Conservation (phyloP, 2,329 filamentous ascomycete genomes). For the Fusarium metavorans region DNA sequence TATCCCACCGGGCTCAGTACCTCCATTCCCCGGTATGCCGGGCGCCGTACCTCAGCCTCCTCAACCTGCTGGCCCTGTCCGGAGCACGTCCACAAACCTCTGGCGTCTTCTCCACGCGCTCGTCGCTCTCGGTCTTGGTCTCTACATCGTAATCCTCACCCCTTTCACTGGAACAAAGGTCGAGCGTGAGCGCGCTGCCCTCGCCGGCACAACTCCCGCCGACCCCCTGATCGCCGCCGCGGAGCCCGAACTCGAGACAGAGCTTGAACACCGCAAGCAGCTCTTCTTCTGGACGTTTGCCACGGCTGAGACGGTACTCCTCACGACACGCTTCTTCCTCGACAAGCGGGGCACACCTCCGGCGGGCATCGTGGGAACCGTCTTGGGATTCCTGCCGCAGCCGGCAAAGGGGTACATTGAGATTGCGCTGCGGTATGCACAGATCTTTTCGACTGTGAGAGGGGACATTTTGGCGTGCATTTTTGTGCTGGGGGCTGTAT, state of each 20-base stretch:
- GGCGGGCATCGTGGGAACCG: conserved; percentile 72
- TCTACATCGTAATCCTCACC: conserved; percentile 77
- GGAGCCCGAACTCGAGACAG: conserved; percentile 45
- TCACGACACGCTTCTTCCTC: conserved; percentile 77
- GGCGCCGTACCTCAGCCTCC: conserved; percentile 52
- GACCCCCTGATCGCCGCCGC: conserved; percentile 37
- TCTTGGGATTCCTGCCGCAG: conserved; percentile 74
- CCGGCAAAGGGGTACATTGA: conserved; percentile 72
- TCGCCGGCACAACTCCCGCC: conserved; percentile 41
- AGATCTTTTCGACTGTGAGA: conserved; percentile 79
- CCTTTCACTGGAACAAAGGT: conserved; percentile 76
- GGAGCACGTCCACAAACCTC: conserved; percentile 59
- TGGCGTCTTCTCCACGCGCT: conserved; percentile 82
- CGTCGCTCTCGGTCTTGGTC: conserved; percentile 75
- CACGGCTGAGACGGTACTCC: conserved; percentile 78
- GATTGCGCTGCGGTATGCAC: conserved; percentile 72
- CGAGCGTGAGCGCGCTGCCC: conserved; percentile 63
- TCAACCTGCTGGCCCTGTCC: conserved; percentile 44
- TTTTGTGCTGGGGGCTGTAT: conserved; percentile 76
- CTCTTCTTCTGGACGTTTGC: conserved; percentile 84
- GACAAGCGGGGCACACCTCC: conserved; percentile 71
- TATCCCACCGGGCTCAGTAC: conserved; percentile 45
- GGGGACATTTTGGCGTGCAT: conserved; percentile 80
- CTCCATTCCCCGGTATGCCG: conserved; percentile 52
- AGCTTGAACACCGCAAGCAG: conserved; percentile 49